Percentiles rank a stretch among this genome's conserved stretches.
These are phyloP conservation scores for Plasmodium inui DNA, from an alignment of 169 alveolate species.

Conservation along the genomic window DNA sequence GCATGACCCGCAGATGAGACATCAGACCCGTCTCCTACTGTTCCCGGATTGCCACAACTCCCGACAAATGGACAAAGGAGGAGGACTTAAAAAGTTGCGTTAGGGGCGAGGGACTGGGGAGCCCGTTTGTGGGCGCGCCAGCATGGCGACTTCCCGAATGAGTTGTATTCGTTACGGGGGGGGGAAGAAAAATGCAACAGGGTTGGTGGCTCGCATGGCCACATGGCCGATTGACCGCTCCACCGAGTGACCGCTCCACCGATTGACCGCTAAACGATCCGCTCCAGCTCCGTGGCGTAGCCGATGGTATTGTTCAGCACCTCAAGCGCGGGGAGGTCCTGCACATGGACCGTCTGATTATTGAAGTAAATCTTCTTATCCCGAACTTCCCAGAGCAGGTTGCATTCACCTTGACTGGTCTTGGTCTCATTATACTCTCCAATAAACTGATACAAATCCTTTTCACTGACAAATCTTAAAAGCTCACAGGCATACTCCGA, in stretches of 20 bases:
- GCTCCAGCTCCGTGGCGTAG: conserved; percentile 68
- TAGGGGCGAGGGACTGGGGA: background rate
- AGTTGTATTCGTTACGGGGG: background rate
- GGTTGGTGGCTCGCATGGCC: background rate
- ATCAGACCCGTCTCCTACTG: no score
- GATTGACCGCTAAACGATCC: conserved; percentile 5
- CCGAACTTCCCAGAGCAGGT: conserved; percentile 49
- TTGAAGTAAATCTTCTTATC: conserved; percentile 18
- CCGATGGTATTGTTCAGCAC: conserved; percentile 58
- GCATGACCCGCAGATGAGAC: no score
- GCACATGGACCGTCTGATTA: conserved; percentile 8
- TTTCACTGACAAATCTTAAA: conserved; percentile 72
- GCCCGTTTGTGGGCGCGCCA: background rate
- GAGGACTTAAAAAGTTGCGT: background rate
- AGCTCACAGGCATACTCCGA: conserved; percentile 58
- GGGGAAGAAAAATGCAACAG: background rate
- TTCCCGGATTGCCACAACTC: background rate
- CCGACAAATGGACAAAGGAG: background rate
- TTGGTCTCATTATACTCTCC: conserved; percentile 75
- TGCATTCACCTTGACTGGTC: conserved; percentile 48
- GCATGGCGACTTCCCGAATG: background rate
- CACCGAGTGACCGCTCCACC: background rate
- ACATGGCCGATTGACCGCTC: background rate
- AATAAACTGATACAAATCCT: conserved; percentile 71
- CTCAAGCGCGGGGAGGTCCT: conserved; percentile 56